These are phyloP conservation scores for Asclepias syriaca DNA, from an alignment of 257 asterid species.

Conservation along the genomic window DNA sequence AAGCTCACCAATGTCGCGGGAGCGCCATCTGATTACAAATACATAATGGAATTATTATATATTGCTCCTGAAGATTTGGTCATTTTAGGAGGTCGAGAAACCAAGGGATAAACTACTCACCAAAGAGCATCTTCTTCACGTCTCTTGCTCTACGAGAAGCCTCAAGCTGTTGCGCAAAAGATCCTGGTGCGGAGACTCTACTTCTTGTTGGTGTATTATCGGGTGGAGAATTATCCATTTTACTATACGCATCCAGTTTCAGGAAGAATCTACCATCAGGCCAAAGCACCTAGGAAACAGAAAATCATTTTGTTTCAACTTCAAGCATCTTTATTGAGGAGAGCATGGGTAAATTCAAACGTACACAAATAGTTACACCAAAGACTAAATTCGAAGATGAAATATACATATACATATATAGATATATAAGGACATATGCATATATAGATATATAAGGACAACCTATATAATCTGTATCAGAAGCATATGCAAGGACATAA, in stretches of 20 bases:
- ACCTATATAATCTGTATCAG: background rate
- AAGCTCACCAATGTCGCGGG: conserved; percentile 91
- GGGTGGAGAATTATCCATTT: conserved; percentile 32
- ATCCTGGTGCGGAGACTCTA: conserved; percentile 50
- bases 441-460: no score
- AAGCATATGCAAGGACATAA: no score
- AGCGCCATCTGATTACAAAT: conserved; percentile 63
- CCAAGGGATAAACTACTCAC: conserved; percentile 42
- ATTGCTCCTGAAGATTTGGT: background rate
- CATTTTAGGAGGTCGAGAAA: background rate
- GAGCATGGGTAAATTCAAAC: no score
- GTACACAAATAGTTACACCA: background rate
- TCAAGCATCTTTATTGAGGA: no score
- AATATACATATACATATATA: background rate
- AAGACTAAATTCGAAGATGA: background rate
- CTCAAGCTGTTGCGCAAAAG: conserved; percentile 95
- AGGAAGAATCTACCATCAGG: conserved; percentile 83
- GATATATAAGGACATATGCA: no score
- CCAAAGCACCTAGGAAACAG: conserved; percentile 70
- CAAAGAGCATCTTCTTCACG: conserved; percentile 77
- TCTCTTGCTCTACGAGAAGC: conserved; percentile 93
- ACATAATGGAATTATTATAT: background rate
- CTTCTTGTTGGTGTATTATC: conserved; percentile 35
- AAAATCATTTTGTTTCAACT: background rate
- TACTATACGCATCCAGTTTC: conserved; percentile 41